Percentiles rank a stretch among this genome's conserved stretches.
Conservation (phyloP, 139 green algal genomes). For the Chlorella sp. region DNA sequence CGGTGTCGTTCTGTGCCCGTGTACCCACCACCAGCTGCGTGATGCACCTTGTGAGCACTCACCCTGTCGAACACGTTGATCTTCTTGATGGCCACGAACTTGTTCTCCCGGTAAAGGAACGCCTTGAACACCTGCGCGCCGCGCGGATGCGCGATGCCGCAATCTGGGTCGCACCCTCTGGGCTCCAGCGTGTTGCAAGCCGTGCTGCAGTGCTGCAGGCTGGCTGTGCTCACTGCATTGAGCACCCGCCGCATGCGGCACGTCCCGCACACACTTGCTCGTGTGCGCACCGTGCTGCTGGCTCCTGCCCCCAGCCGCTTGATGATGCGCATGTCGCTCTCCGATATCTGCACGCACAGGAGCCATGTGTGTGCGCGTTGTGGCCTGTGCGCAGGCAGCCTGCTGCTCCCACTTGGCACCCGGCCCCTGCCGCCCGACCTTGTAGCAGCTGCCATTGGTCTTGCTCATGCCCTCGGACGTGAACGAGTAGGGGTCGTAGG, state of each 20-base stretch:
- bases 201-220: not conserved
- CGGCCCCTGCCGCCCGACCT: constrained; percentile 13
- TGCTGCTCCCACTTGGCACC: too few species aligned
- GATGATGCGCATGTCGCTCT: constrained; percentile 71
- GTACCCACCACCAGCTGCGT: too few species aligned
- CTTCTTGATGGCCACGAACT: constrained; percentile 82
- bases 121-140: constrained; percentile 80
- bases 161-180: too few species aligned
- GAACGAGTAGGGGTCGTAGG: constrained; percentile 37
- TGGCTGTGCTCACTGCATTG: too few species aligned
- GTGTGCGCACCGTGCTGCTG: constrained; percentile 15
- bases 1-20: too few species aligned
- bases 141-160: too few species aligned
- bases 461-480: constrained; percentile 33
- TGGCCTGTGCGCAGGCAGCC: too few species aligned
- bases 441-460: constrained; percentile 20
- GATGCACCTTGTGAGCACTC: constrained; percentile 30
- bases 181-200: not conserved
- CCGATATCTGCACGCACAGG: constrained; percentile 56
- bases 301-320: constrained; percentile 33
- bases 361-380: too few species aligned
- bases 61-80: constrained; percentile 68
- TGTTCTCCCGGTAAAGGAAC: constrained; percentile 48
- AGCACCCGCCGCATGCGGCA: too few species aligned
- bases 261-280: too few species aligned